phyloP scores from a whole-genome alignment of 768 basidiomycete species.

The Hypholoma sublateritium region DNA sequence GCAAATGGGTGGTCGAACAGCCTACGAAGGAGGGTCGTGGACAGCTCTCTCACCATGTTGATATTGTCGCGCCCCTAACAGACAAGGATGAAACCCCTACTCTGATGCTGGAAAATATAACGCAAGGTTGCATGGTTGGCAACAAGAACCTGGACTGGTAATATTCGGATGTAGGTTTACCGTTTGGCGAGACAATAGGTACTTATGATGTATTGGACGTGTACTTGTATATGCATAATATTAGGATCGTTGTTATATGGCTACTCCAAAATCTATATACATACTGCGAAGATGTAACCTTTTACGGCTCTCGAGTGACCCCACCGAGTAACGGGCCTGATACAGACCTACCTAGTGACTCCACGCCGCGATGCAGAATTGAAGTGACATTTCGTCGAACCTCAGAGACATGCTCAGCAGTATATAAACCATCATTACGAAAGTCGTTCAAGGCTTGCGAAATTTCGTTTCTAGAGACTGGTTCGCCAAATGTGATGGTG shows the following conservation, averaged over 20 bases:
- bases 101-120: neutral
- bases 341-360: constrained; percentile 50
- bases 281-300: too few relatives aligned
- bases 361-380: constrained; percentile 51
- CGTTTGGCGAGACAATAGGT: neutral
- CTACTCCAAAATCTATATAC: too few relatives aligned
- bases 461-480: constrained; percentile 48
- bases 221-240: too few relatives aligned
- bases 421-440: neutral
- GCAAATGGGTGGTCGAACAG: constrained; percentile 62
- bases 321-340: constrained; percentile 31
- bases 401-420: neutral
- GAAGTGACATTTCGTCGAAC: constrained; percentile 56
- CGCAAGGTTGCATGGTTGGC: neutral
- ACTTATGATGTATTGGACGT: too few relatives aligned
- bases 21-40: constrained; percentile 42
- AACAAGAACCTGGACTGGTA: constrained; percentile 2
- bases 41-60: constrained; percentile 29
- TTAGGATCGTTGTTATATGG: too few relatives aligned
- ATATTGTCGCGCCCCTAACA: constrained; percentile 21
- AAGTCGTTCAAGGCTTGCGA: constrained; percentile 12
- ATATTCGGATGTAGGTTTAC: neutral
- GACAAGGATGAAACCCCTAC: neutral
- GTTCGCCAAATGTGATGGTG: constrained; percentile 79
- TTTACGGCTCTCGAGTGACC: neutral